Base-by-base conservation (phyloP, 345 rosid species). In the Trapa incisa region DNA sequence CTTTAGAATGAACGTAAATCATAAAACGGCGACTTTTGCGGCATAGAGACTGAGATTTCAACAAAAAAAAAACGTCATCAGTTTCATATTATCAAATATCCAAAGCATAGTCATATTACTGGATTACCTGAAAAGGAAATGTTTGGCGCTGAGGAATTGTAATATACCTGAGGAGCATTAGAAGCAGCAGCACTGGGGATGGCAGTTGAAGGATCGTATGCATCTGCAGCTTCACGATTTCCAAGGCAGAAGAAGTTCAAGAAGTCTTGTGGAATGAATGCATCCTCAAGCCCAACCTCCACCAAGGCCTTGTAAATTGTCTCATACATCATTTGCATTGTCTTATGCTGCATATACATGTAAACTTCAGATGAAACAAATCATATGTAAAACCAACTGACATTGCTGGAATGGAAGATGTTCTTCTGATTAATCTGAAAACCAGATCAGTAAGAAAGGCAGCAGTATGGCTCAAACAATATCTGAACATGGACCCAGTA, bases 291-390 rank as follows among this genome's bases (percentile, higher is more conserved):
- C 71, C 97, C 98, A 3, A 78, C 85, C 84, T 90, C 98, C 65
- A 82, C 84, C 70, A 90, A 76, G 53, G 98, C 97, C 77, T 86
- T 87, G 75, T 84, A 85, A 66, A 93, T 84, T 13, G 97, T 93
- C 79, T 82, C 96, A 58, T 93, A 93, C 98, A 93, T 93, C 97
- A 90, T 93, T 77, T 88, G 91, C 97, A 88, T 93, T 0, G 98
- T 93, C 83, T 93, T 91, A 74, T 90, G 77, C 97, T 93, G 85
- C 85, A 84, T 68, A 42, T 72, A 61, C 42, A 8, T n/a, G 67
- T 41, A 29, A 64, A n/a, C 50, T 41, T 65, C 37, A 22, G 7
- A 47, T 32, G 2, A 33, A 43, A n/a, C 35, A 42, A 65, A 13
- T 32, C 37, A n/a, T 47, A 11, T 8, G 22, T 42, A 43, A 16